These are phyloP conservation scores for Triglochin maritima DNA, from an alignment of 106 monocot genomes.

Conservation along the genomic window DNA sequence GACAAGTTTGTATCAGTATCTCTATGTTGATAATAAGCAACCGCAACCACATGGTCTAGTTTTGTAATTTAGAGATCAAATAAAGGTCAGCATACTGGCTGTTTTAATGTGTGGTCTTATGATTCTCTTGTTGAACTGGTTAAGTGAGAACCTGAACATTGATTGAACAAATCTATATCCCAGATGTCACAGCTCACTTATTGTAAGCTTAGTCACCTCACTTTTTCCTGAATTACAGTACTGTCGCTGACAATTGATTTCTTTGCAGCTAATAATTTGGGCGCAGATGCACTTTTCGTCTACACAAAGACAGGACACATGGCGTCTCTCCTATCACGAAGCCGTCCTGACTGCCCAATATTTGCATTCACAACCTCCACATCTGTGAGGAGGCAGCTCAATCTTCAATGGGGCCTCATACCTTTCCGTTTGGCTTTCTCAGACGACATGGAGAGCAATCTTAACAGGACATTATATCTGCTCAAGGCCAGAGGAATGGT, in stretches of 20 bases:
- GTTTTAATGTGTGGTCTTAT: too few species aligned
- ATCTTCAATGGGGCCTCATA: constrained; percentile 95
- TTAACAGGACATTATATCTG: constrained; percentile 81
- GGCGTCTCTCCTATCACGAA: constrained; percentile 87
- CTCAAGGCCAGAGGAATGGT: constrained; percentile 97
- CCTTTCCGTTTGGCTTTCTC: constrained; percentile 84
- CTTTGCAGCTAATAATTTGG: constrained; percentile 58
- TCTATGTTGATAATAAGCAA: too few species aligned
- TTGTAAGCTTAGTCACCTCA: too few species aligned
- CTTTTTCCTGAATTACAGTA: not conserved
- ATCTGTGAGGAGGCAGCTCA: constrained; percentile 66
- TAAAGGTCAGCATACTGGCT: too few species aligned
- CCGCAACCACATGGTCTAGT: too few species aligned
- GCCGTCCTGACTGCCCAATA: constrained; percentile 96
- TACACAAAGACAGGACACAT: constrained; percentile 70
- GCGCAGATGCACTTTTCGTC: constrained; percentile 67
- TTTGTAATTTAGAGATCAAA: too few species aligned
- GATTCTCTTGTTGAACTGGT: too few species aligned
- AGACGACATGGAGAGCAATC: constrained; percentile 98
- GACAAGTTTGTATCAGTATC: too few species aligned
- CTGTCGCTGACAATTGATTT: not conserved
- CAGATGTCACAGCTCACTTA: too few species aligned
- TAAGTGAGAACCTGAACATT: too few species aligned
- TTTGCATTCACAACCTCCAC: constrained; percentile 91
- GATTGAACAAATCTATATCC: too few species aligned